Percentiles rank a stretch among this genome's conserved stretches.
Evolutionary conservation across 371 early-diverging fungal genomes (phyloP).

Genomic region (Mortierella sp.): DNA sequence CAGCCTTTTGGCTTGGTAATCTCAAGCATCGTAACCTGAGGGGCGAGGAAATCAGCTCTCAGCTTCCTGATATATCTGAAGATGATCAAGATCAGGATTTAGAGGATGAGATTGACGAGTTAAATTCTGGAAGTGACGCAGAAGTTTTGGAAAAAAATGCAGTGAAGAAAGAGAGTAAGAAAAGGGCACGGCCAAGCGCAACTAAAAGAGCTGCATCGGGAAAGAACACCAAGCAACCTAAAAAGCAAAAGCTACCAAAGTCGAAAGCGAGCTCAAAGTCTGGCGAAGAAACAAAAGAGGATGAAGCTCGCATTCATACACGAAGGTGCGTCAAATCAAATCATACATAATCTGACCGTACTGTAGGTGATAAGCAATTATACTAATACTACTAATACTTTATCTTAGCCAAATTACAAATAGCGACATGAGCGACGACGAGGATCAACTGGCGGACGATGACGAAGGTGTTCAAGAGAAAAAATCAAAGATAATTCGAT

Average conservation of each 20-base stretch:
- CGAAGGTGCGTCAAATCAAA: conserved; percentile 14
- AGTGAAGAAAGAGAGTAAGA: not conserved
- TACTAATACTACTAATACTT: not conserved
- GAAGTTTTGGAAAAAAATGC: not conserved
- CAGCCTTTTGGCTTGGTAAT: conserved; percentile 73
- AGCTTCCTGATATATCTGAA: conserved; percentile 64
- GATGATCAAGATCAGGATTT: conserved; percentile 25
- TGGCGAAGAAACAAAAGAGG: not conserved
- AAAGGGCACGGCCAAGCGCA: not conserved
- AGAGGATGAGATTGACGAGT: conserved; percentile 12
- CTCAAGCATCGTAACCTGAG: conserved; percentile 80
- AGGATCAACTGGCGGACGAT: conserved; percentile 11
- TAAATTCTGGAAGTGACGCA: not conserved
- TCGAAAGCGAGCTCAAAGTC: not conserved
- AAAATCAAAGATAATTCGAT: not conserved
- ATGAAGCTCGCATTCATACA: conserved; percentile 30
- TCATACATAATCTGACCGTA: too few species aligned
- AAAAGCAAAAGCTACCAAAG: not conserved
- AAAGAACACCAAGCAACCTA: not conserved
- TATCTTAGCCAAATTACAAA: conserved; percentile 47
- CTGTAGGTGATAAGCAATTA: too few species aligned
- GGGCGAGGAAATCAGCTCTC: conserved; percentile 80
- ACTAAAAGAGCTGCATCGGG: not conserved
- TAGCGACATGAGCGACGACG: conserved; percentile 44
- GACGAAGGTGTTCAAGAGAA: not conserved